Percentiles rank a stretch among this genome's conserved stretches.
Evolutionary conservation across 352 stramenopile species (phyloP).

Genomic region (Pythium folliculosum): DNA sequence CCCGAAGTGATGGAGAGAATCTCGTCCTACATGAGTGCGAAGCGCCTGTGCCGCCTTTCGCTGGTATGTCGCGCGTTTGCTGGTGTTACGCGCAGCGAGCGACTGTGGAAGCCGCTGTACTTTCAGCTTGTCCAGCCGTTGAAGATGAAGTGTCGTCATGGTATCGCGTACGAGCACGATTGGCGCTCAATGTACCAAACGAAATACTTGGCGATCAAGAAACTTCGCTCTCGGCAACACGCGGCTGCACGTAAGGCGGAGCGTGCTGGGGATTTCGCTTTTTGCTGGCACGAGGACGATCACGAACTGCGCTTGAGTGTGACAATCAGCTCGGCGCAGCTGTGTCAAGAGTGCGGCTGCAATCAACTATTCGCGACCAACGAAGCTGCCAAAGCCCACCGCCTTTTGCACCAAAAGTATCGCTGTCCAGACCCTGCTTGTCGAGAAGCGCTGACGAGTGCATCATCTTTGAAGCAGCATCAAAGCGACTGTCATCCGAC

Average conservation of each 20-base stretch:
- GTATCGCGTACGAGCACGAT: slow-evolving; percentile 17
- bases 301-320: slow-evolving; percentile 13
- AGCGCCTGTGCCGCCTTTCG: slow-evolving; percentile 61
- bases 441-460: slow-evolving; percentile 14
- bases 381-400: slow-evolving; percentile 17
- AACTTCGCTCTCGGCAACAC: slow-evolving; percentile 15
- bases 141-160: slow-evolving; percentile 23
- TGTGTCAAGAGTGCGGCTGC: slow-evolving; percentile 28
- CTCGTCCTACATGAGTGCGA: slow-evolving; percentile 72
- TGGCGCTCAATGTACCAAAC: slow-evolving; percentile 24
- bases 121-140: slow-evolving; percentile 9
- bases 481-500: neutral
- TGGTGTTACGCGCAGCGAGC: slow-evolving; percentile 32
- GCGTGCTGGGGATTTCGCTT: neutral
- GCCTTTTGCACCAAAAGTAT: slow-evolving; percentile 18
- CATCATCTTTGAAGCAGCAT: slow-evolving; percentile 23
- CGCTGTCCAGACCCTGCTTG: slow-evolving; percentile 13
- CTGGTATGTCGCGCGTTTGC: slow-evolving; percentile 54
- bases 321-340: neutral
- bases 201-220: slow-evolving; percentile 22
- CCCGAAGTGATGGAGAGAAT: slow-evolving; percentile 70
- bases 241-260: slow-evolving; percentile 2
- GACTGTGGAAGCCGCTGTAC: slow-evolving; percentile 52
- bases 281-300: slow-evolving; percentile 24
- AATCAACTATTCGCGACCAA: slow-evolving; percentile 16